A percentile compares a stretch with the other conserved stretches of the same genome.
Evolutionary conservation across 2,329 filamentous ascomycete species (phyloP).

Genomic region (Neofusicoccum parvum): DNA sequence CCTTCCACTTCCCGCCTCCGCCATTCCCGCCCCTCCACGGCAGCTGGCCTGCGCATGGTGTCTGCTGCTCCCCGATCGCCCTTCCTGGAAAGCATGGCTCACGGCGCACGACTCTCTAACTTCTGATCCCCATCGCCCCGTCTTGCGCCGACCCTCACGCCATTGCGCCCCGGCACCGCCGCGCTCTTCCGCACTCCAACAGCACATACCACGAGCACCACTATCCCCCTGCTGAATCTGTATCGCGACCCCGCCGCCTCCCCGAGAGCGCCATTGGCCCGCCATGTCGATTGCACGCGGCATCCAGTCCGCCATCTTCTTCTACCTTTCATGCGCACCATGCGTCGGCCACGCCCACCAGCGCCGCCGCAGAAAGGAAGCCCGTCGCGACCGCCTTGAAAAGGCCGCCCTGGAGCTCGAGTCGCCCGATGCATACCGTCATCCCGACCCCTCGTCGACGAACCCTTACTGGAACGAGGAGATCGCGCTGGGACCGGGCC

Average conservation of each 20-base stretch:
- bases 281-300: conserved; percentile 46
- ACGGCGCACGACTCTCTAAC: background rate
- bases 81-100: conserved; percentile 7
- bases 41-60: conserved; percentile 17
- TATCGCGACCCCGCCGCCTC: background rate
- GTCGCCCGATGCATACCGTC: conserved; percentile 73
- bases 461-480: conserved; percentile 90
- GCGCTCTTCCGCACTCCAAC: background rate
- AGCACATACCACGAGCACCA: background rate
- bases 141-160: background rate
- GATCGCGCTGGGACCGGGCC: conserved; percentile 76
- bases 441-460: conserved; percentile 80
- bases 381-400: conserved; percentile 67
- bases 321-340: conserved; percentile 75
- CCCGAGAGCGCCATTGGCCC: conserved; percentile 16
- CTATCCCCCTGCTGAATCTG: background rate
- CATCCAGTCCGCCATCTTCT: conserved; percentile 77
- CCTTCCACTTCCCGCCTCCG: conserved; percentile 4
- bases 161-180: conserved; percentile 1
- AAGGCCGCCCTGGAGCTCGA: conserved; percentile 67
- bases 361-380: conserved; percentile 70
- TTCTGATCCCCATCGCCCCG: background rate
- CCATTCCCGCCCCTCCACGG: background rate
- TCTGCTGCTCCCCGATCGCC: background rate
- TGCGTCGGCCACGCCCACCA: conserved; percentile 72